phyloP scores from a whole-genome alignment of 2,329 filamentous ascomycete genomes.

The Aspergillus glaucus region DNA sequence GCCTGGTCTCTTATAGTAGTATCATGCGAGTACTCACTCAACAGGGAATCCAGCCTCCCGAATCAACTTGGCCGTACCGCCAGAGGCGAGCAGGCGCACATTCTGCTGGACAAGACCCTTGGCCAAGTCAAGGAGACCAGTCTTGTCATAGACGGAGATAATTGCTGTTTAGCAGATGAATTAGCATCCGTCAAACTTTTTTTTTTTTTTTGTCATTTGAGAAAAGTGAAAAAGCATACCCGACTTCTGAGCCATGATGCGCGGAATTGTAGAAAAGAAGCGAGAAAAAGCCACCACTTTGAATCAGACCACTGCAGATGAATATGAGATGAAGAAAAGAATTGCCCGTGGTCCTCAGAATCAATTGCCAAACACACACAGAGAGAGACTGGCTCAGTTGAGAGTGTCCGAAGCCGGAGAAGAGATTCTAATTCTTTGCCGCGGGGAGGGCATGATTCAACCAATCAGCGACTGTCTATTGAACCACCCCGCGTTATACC shows the following conservation, averaged over 20 bases:
- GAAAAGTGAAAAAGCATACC: neutral
- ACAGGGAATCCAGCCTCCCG: conserved; percentile 92
- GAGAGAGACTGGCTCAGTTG: neutral
- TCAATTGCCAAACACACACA: neutral
- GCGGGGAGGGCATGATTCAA: neutral
- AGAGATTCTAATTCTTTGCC: neutral
- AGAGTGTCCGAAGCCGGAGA: neutral
- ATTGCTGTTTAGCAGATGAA: conserved; percentile 55
- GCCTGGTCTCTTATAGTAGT: neutral
- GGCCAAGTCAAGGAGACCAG: conserved; percentile 82
- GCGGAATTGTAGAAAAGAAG: neutral
- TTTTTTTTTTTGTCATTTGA: too few species aligned
- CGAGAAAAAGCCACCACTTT: conserved; percentile 1
- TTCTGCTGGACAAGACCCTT: conserved; percentile 84
- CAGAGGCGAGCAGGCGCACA: conserved; percentile 88
- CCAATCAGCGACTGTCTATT: neutral
- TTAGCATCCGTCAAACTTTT: neutral
- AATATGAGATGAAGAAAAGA: neutral
- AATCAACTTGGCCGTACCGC: conserved; percentile 93
- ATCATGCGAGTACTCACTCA: conserved; percentile 56
- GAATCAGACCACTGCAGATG: neutral
- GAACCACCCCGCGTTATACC: neutral
- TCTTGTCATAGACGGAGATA: conserved; percentile 98
- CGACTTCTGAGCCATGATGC: neutral
- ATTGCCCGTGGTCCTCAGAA: neutral